Evolutionary conservation across 192 early-diverging fungal species (phyloP).

Genomic region (Podila minutissima): DNA sequence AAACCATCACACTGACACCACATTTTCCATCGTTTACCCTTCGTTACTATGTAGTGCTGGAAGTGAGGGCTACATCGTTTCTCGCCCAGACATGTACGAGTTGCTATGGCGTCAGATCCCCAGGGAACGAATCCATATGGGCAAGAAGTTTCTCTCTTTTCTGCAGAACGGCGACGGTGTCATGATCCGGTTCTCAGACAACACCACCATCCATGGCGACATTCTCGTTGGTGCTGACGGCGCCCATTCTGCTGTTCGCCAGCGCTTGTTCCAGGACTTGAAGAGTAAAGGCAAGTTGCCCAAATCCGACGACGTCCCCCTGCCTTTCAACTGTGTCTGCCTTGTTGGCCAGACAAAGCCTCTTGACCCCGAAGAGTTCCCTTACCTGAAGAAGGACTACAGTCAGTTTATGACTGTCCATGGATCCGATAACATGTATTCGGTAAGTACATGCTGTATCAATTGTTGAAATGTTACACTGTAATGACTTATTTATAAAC

Average conservation of each 20-base stretch:
- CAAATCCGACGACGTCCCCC: background rate
- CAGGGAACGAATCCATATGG: conserved; percentile 4
- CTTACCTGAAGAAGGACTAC: background rate
- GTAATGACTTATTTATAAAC: no score
- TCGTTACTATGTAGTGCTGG: background rate
- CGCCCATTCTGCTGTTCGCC: conserved; percentile 12
- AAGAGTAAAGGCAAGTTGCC: background rate
- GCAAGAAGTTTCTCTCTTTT: conserved; percentile 9
- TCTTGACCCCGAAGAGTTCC: conserved; percentile 10
- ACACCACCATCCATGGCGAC: conserved; percentile 11
- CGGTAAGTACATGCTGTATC: no score
- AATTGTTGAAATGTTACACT: no score
- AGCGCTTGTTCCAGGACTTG: conserved; percentile 4
- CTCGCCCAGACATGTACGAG: conserved; percentile 14
- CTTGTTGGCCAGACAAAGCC: conserved; percentile 10
- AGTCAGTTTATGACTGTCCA: background rate
- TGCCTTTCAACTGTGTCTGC: conserved; percentile 3
- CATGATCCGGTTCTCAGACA: background rate
- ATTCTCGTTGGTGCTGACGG: conserved; percentile 32
- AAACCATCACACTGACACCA: no score
- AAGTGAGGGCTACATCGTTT: conserved; percentile 1
- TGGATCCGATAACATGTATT: background rate
- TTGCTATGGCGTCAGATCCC: conserved; percentile 5
- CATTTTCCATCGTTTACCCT: background rate
- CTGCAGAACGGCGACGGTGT: conserved; percentile 15